phyloP scores from a whole-genome alignment of 179 eudicot genomes.

The Carnegiea gigantea region DNA sequence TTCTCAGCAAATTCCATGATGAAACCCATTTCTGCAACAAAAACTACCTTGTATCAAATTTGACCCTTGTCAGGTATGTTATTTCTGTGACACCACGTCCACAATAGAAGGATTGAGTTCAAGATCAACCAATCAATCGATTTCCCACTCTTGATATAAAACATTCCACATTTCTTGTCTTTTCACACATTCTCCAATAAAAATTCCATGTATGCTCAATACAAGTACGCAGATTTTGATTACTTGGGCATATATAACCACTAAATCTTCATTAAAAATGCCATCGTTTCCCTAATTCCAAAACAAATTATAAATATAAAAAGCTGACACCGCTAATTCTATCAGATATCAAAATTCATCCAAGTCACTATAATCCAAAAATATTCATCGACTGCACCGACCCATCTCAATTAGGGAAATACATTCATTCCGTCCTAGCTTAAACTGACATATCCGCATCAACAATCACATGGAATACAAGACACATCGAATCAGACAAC shows the following conservation, averaged over 20 bases:
- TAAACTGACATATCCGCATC: not conserved
- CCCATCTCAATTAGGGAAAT: not conserved
- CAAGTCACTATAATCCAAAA: not conserved
- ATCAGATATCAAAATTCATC: not conserved
- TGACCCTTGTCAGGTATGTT: not conserved
- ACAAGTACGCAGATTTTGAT: not conserved
- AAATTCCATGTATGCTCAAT: not conserved
- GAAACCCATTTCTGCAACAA: slow-evolving; percentile 61
- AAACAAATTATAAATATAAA: not conserved
- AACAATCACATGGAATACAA: too few species aligned
- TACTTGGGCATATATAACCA: not conserved
- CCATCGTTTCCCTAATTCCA: not conserved
- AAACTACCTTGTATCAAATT: not conserved
- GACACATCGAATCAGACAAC: too few species aligned
- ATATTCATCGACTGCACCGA: not conserved
- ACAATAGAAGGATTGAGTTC: too few species aligned
- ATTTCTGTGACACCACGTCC: not conserved
- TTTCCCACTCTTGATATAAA: not conserved
- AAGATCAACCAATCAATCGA: too few species aligned
- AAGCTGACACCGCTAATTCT: not conserved
- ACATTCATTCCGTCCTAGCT: not conserved
- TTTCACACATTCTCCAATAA: not conserved
- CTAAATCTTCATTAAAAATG: not conserved
- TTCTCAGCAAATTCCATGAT: slow-evolving; percentile 96
- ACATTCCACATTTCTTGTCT: not conserved